Evolutionary conservation across 768 basidiomycete genomes (phyloP).

Genomic region (Pleurotus citrinopileatus): DNA sequence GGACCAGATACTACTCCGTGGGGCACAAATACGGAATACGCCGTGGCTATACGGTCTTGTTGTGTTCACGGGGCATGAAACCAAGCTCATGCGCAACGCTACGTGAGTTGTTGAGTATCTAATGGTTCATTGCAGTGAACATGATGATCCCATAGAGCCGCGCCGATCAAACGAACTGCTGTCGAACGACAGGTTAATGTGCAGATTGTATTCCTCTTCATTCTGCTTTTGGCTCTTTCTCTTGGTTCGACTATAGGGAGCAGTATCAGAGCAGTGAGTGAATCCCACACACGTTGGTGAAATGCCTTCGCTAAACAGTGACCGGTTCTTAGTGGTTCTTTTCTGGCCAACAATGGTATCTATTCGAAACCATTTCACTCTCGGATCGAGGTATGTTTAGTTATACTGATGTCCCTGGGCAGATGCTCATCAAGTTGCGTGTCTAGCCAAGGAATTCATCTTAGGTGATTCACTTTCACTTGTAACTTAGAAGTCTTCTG

Average conservation of each 20-base stretch:
- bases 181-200: conserved; percentile 95
- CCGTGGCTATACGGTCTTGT: conserved; percentile 94
- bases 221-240: conserved; percentile 82
- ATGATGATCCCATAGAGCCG: conserved; percentile 51
- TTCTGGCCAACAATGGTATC: conserved; percentile 87
- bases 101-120: conserved; percentile 57
- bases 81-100: conserved; percentile 97
- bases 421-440: conserved; percentile 2
- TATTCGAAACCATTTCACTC: conserved; percentile 61
- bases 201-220: conserved; percentile 94
- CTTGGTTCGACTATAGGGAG: conserved; percentile 91
- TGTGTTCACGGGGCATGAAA: conserved; percentile 97
- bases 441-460: conserved; percentile 69
- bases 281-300: neutral
- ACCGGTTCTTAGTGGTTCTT: conserved; percentile 63
- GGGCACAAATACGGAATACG: conserved; percentile 94
- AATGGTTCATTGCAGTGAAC: neutral
- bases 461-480: conserved; percentile 54
- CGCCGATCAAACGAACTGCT: conserved; percentile 95
- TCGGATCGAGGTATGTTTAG: conserved; percentile 54
- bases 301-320: neutral
- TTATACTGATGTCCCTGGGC: conserved; percentile 8
- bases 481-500: neutral
- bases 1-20: conserved; percentile 90
- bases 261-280: conserved; percentile 63